Evolutionary conservation across 106 monocot genomes (phyloP), one percentile per base, ranked within the genome.

Genomic region (Phalaenopsis aphrodite): DNA sequence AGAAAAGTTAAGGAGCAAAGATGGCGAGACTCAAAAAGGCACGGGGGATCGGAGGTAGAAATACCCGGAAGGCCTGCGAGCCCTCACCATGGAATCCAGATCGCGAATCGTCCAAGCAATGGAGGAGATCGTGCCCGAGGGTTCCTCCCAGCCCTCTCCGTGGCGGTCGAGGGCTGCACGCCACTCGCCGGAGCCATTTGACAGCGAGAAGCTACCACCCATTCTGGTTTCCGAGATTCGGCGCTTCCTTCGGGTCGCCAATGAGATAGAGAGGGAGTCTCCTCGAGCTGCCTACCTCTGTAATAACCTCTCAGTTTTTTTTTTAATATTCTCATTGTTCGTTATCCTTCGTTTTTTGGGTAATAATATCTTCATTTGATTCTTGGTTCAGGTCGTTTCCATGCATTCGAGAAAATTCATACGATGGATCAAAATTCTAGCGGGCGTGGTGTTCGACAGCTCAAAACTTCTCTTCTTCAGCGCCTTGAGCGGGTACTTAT

Each of bases 131-230:
- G 77, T 87, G 16, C 82, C 86, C 18, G 85, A 82, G 5, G 84
- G 12, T 52, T 52, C 52, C 57, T 85, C 81, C 77, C 78, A 83
- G 66, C 48, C 75, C 10, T n/a, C 17, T 8, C 76, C 17, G 9
- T 21, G 38, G 75, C 19, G 21, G 52, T 7, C 55, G 66, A 48
- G 39, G 5, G 42, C 58, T 41, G 47, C 41, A 15, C 10, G 64
- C 57, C 71, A 78, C 61, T 84, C 75, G 9, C 82, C 67, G 68
- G 76, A 83, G 84, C 88, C 82, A 30, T 93, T 93, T 78, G 90
- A 93, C 80, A 93, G 93, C 84, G 93, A 93, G 91, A 93, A 93
- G 84, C 37, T 93, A 30, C 93, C 93, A 47, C 76, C 77, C 30
- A 79, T 67, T 0, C 82, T 93, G 48, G 84, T 85, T 14, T 80